Conservation (phyloP, 495 filamentous ascomycete species). For the Hypomontagnella monticulosa region DNA sequence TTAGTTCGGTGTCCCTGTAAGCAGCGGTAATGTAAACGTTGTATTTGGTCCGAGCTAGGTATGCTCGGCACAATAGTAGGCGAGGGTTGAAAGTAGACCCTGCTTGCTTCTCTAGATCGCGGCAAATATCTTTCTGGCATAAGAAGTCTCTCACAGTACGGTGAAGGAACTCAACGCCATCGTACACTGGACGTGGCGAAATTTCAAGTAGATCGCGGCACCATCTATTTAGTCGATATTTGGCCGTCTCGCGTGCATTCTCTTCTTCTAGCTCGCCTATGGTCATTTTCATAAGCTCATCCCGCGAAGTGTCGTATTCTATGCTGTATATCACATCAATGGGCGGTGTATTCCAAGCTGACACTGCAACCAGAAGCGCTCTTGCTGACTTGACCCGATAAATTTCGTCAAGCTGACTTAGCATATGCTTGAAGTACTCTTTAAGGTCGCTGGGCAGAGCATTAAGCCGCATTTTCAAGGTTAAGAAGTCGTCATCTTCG, state of each 20-base stretch:
- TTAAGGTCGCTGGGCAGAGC: conserved; percentile 35
- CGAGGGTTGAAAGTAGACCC: conserved; percentile 7
- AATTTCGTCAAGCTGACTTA: conserved; percentile 15
- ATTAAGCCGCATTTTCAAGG: conserved; percentile 26
- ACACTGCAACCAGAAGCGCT: conserved; percentile 13
- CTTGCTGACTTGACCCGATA: conserved; percentile 19
- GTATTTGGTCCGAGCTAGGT: conserved; percentile 6
- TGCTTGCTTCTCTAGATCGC: not conserved
- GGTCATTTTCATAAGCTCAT: not conserved
- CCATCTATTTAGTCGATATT: conserved; percentile 13
- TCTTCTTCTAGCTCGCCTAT: not conserved
- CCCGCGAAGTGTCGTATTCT: conserved; percentile 8
- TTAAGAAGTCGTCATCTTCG: conserved; percentile 31
- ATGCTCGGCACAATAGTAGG: conserved; percentile 2
- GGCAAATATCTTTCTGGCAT: conserved; percentile 6
- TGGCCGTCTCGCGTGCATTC: not conserved
- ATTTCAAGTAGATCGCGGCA: conserved; percentile 16
- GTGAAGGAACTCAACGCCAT: conserved; percentile 21
- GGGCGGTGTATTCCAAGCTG: conserved; percentile 15
- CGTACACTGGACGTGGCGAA: not conserved
- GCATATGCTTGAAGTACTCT: conserved; percentile 36
- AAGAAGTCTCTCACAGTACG: conserved; percentile 18
- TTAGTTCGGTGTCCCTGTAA: too few relatives aligned
- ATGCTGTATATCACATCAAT: conserved; percentile 7
- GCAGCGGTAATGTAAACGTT: not conserved